These are phyloP conservation scores for Schizophyllum amplum DNA, from an alignment of 1,284 basidiomycete genomes.

Conservation along the genomic window DNA sequence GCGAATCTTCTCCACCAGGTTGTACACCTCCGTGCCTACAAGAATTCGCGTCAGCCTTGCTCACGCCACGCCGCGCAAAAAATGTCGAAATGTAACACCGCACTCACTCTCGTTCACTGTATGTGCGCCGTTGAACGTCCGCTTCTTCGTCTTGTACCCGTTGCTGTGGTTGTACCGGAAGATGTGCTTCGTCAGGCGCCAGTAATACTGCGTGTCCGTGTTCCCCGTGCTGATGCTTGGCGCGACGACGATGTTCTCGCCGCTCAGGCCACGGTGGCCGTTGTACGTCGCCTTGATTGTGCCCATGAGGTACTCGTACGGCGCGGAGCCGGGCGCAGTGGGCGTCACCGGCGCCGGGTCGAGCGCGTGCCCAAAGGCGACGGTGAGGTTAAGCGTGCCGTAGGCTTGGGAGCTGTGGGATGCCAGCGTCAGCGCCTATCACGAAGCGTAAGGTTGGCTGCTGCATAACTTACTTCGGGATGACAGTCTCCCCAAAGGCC, in stretches of 20 bases:
- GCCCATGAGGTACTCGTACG: constrained; percentile 40
- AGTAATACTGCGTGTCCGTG: constrained; percentile 36
- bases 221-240: constrained; percentile 37
- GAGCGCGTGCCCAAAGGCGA: constrained; percentile 34
- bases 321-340: constrained; percentile 22
- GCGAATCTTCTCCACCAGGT: constrained; percentile 26
- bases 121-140: constrained; percentile 32
- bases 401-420: constrained; percentile 17
- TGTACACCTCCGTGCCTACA: constrained; percentile 20
- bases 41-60: background rate
- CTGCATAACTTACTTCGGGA: too few species aligned
- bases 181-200: constrained; percentile 35
- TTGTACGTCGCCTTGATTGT: constrained; percentile 35
- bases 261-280: constrained; percentile 16
- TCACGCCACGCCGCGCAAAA: background rate
- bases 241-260: constrained; percentile 33
- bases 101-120: constrained; percentile 33
- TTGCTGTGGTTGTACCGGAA: constrained; percentile 35
- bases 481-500: constrained; percentile 28
- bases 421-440: too few species aligned
- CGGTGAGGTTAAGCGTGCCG: constrained; percentile 18
- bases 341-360: constrained; percentile 52
- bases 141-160: constrained; percentile 15
- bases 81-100: too few species aligned
- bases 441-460: too few species aligned